Conservation (phyloP, 1,139 yeast genomes). For the Magnusiomyces suaveolens region DNA sequence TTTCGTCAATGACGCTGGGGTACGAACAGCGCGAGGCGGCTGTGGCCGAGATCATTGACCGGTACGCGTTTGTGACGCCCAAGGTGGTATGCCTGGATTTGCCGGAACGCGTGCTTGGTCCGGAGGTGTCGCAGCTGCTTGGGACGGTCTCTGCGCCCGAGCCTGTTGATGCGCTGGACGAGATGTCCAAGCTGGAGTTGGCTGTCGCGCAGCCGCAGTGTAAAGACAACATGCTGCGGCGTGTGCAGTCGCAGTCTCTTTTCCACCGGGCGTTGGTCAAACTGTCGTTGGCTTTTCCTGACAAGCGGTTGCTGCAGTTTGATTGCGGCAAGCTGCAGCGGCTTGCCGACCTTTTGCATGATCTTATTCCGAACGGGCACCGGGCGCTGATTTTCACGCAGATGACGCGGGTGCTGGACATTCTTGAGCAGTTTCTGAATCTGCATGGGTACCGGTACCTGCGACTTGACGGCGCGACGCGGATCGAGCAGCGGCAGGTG, state of each 20-base stretch:
- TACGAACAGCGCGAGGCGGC: conserved; percentile 38
- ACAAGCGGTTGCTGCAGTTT: conserved; percentile 78
- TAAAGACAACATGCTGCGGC: too few relatives aligned
- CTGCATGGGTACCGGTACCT: conserved; percentile 90
- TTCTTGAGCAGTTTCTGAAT: conserved; percentile 84
- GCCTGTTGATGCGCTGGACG: background rate
- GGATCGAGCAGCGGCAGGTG: conserved; percentile 91
- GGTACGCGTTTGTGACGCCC: conserved; percentile 84
- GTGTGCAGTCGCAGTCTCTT: conserved; percentile 33
- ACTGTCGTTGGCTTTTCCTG: conserved; percentile 91
- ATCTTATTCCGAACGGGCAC: conserved; percentile 77
- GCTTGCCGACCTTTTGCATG: conserved; percentile 63
- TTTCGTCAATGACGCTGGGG: conserved; percentile 34
- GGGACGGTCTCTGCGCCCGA: background rate
- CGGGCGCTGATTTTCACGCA: conserved; percentile 94
- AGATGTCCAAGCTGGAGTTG: background rate
- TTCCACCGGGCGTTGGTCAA: conserved; percentile 81
- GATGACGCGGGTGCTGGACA: conserved; percentile 93
- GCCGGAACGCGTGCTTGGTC: conserved; percentile 46
- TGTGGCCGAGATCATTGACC: conserved; percentile 50
- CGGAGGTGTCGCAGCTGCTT: conserved; percentile 29
- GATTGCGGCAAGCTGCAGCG: conserved; percentile 96
- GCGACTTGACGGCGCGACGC: conserved; percentile 96
- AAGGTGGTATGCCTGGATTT: conserved; percentile 70
- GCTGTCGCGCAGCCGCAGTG: too few relatives aligned